Percentiles rank a stretch among this genome's conserved stretches.
Evolutionary conservation across 2,329 filamentous ascomycete species (phyloP).

Genomic region (Penicillium hesseltinei): DNA sequence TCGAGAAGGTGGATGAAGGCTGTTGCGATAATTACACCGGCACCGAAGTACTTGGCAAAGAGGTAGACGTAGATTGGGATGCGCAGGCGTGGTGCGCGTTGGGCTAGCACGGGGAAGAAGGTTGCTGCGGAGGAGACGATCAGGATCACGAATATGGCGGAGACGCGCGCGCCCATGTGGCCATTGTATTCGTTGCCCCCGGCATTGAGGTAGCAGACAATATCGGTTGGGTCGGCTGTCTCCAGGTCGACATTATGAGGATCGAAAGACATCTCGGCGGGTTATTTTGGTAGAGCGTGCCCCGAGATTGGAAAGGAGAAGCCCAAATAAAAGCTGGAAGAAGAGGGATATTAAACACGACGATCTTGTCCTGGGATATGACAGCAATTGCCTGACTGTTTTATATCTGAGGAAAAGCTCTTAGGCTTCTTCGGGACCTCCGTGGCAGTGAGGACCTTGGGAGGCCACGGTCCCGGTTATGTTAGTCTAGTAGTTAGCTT

Average conservation of each 20-base stretch:
- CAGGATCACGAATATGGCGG: constrained; percentile 47
- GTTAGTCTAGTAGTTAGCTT: not conserved
- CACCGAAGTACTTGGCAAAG: constrained; percentile 49
- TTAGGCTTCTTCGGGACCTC: constrained; percentile 6
- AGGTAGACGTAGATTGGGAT: constrained; percentile 47
- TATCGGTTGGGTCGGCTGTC: constrained; percentile 41
- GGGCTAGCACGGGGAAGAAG: constrained; percentile 50
- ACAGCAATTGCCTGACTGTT: not conserved
- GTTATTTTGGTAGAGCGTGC: not conserved
- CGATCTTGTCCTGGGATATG: not conserved
- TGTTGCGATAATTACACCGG: constrained; percentile 49
- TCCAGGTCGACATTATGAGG: constrained; percentile 46
- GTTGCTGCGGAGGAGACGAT: constrained; percentile 43
- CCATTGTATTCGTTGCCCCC: constrained; percentile 56
- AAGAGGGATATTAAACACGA: not conserved
- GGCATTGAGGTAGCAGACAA: constrained; percentile 53
- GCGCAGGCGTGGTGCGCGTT: constrained; percentile 36
- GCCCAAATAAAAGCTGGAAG: not conserved
- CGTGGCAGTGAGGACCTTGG: constrained; percentile 21
- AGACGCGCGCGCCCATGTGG: constrained; percentile 44
- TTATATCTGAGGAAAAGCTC: constrained; percentile 8
- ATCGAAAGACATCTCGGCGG: constrained; percentile 32
- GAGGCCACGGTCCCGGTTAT: constrained; percentile 11
- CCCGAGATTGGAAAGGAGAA: not conserved
- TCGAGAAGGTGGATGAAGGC: constrained; percentile 51